Percentiles rank a stretch among this genome's conserved stretches.
phyloP scores from a whole-genome alignment of 148 eudicot genomes.

The Chenopodium suecicum region DNA sequence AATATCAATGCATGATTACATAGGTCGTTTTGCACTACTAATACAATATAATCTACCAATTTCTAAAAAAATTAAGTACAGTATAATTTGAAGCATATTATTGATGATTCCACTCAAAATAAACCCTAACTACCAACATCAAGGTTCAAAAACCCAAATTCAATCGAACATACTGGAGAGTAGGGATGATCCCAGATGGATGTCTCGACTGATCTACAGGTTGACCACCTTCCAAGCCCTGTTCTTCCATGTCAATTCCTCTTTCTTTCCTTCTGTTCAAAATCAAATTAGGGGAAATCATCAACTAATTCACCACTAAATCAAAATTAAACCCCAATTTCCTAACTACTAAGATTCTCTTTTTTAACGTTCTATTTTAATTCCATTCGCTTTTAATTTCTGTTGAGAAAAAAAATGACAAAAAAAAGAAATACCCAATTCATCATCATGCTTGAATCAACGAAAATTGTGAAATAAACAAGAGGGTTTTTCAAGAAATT shows the following conservation, averaged over 20 bases:
- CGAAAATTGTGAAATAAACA: not conserved
- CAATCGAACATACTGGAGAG: constrained; percentile 56
- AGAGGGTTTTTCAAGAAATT: not conserved
- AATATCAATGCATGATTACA: not conserved
- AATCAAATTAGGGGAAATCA: not conserved
- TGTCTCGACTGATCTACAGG: constrained; percentile 64
- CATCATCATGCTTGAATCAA: not conserved
- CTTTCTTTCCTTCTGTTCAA: constrained; percentile 1
- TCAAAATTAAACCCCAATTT: not conserved
- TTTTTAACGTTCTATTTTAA: not conserved
- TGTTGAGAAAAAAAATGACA: too few species aligned
- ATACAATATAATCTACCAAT: not conserved
- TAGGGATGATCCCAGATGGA: constrained; percentile 70
- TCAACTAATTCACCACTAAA: not conserved
- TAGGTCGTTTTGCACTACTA: not conserved
- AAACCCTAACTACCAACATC: not conserved
- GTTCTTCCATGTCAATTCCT: constrained; percentile 46
- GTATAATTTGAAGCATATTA: too few species aligned
- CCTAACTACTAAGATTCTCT: not conserved
- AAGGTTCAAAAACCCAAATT: not conserved
- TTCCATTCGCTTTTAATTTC: not conserved
- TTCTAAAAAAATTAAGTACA: too few species aligned
- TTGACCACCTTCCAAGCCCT: constrained; percentile 57
- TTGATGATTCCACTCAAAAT: too few species aligned
- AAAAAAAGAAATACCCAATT: not conserved